A percentile compares a stretch with the other conserved stretches of the same genome.
Conservation (phyloP, 345 rosid species). For the Rhodamnia argentea region DNA sequence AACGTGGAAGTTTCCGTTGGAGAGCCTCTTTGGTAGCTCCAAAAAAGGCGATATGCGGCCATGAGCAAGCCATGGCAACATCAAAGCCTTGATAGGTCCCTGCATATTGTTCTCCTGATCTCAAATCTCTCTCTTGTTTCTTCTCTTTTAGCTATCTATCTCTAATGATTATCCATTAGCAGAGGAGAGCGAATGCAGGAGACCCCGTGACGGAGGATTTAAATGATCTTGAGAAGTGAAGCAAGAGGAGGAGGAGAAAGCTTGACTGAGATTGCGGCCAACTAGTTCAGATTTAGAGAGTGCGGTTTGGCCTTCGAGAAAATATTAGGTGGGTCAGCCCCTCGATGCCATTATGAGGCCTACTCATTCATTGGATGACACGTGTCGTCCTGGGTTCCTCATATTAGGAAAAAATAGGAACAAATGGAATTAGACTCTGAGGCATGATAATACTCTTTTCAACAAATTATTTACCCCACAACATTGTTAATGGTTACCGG, state of each 20-base stretch:
- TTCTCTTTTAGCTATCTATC: neutral
- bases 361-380: too few species aligned
- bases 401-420: too few species aligned
- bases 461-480: too few species aligned
- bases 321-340: too few species aligned
- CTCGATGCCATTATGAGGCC: too few species aligned
- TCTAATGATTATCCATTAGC: neutral
- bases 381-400: too few species aligned
- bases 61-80: slow-evolving; percentile 35
- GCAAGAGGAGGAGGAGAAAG: neutral
- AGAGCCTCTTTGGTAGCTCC: slow-evolving; percentile 22
- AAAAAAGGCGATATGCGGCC: slow-evolving; percentile 25
- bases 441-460: too few species aligned
- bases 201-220: neutral
- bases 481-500: too few species aligned
- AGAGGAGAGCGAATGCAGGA: neutral
- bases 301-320: too few species aligned
- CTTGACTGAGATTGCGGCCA: too few species aligned
- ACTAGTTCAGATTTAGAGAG: too few species aligned
- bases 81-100: slow-evolving; percentile 4
- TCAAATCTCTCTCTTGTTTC: neutral
- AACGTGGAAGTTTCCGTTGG: slow-evolving; percentile 9
- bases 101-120: neutral
- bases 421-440: too few species aligned
- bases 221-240: neutral